Evolutionary conservation across 495 filamentous ascomycete genomes (phyloP), one percentile per base, ranked within the genome.

Genomic region (Aspergillus affinis): DNA sequence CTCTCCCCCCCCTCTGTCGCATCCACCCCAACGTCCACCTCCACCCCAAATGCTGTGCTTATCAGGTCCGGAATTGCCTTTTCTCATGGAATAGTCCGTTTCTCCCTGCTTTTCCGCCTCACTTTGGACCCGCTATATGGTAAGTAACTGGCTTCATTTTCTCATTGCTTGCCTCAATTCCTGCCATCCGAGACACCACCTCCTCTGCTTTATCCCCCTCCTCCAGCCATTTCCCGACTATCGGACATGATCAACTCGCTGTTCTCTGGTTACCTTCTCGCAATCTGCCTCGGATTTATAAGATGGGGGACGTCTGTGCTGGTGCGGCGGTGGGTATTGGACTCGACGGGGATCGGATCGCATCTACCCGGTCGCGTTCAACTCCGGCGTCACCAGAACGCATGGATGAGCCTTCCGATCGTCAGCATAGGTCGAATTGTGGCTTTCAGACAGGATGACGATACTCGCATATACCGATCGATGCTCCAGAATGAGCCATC

Each of bases 91-190:
- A 68, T 68, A 71, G 62, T 61, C 48, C 13, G 53, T 62, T 65
- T 62, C 65, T 63, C 65, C 65, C 65, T 62, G 65, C 66, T 66
- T 62, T 66, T 66, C 65, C 65, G 59, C 61, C 65, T 71, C 68
- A 4, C 66, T 68, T 64, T 68, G 65, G 57, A 58, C 67, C 62
- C 63, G 61, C 36, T 41, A 55, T 60, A 61, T 64, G 65, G 68
- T 70, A 63, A 70, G 68, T 70, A 70, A 61, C 60, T 59, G 68
- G 62, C 57, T 60, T 60, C 44, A 46, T 48, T 58, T 64, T 41
- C 36, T 15, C 46, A 20, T 61, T 57, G 55, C 61, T 54, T 62
- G 59, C 61, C 58, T 61, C 63, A 59, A 59, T 57, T 52, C 44
- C 55, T 55, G 47, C 26, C 55, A 57, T 30, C 52, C 61, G 58